Evolutionary conservation across 805 yeast genomes (phyloP).

Genomic region (Barnettozyma salicaria): DNA sequence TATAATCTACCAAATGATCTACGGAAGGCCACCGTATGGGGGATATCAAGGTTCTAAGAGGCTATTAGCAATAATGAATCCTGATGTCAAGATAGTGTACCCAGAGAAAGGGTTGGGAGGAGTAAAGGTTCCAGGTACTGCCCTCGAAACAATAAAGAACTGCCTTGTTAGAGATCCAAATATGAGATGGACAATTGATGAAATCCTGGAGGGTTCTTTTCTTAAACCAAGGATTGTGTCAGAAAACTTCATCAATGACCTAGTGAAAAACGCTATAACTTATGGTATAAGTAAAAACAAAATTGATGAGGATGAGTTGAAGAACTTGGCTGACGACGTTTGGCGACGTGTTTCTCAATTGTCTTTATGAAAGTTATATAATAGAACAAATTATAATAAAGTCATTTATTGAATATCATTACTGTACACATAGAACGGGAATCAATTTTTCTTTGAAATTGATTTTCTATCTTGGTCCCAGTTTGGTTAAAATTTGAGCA

Average conservation of each 20-base stretch:
- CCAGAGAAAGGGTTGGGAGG: slow-evolving; percentile 59
- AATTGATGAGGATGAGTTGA: slow-evolving; percentile 39
- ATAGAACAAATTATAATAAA: not conserved
- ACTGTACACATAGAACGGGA: not conserved
- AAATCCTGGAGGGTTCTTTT: slow-evolving; percentile 58
- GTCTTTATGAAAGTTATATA: slow-evolving; percentile 8
- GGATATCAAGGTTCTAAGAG: slow-evolving; percentile 69
- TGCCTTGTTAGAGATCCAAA: slow-evolving; percentile 71
- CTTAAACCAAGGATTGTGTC: slow-evolving; percentile 71
- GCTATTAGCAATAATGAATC: slow-evolving; percentile 79
- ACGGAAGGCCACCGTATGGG: slow-evolving; percentile 90
- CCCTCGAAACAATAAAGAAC: slow-evolving; percentile 61
- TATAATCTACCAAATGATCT: slow-evolving; percentile 90
- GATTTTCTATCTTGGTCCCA: slow-evolving; percentile 73
- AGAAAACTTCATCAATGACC: slow-evolving; percentile 55
- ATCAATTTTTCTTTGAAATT: too few relatives aligned
- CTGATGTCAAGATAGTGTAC: slow-evolving; percentile 63
- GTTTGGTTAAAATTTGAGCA: slow-evolving; percentile 71
- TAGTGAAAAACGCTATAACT: slow-evolving; percentile 70
- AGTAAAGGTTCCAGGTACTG: slow-evolving; percentile 58
- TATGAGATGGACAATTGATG: slow-evolving; percentile 56
- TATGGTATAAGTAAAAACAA: slow-evolving; percentile 53
- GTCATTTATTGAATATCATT: slow-evolving; percentile 2
- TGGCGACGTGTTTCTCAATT: slow-evolving; percentile 40
- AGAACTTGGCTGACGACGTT: slow-evolving; percentile 48